phyloP scores from a whole-genome alignment of 352 stramenopile species.

The Globisporangium yorkense region DNA sequence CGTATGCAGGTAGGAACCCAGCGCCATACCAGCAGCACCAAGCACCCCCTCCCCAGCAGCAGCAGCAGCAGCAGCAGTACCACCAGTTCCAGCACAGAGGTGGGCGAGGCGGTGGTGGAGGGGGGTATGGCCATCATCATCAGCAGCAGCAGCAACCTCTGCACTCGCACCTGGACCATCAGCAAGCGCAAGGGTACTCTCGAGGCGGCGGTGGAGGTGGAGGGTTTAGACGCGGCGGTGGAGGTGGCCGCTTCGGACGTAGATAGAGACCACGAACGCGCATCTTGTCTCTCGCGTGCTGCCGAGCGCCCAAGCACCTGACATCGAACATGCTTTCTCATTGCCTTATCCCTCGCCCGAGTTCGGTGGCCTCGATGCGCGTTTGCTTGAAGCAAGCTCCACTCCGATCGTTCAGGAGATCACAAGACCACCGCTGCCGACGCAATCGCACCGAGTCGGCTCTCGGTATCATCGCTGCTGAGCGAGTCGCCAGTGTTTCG shows the following conservation, averaged over 20 bases:
- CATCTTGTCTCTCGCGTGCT: background rate
- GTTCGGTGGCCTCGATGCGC: background rate
- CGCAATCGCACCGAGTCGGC: background rate
- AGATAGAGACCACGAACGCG: conserved; percentile 9
- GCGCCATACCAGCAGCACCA: conserved; percentile 15
- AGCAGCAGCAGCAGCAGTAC: conserved; percentile 3
- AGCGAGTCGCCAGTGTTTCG: no score
- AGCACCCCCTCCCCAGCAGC: conserved; percentile 7
- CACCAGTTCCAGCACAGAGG: conserved; percentile 12
- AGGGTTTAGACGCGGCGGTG: conserved; percentile 14
- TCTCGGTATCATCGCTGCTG: no score
- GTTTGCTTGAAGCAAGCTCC: background rate
- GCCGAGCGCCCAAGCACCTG: background rate
- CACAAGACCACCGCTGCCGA: background rate
- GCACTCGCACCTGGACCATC: conserved; percentile 5
- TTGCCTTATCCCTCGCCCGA: background rate
- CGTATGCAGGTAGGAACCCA: conserved; percentile 13
- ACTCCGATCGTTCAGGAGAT: no score
- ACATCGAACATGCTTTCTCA: background rate
- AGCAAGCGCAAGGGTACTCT: conserved; percentile 17
- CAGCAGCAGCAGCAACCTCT: conserved; percentile 4
- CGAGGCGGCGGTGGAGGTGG: conserved; percentile 18
- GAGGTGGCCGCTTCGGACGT: conserved; percentile 21
- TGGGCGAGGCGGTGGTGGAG: conserved; percentile 12
- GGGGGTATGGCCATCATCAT: conserved; percentile 5